These are phyloP conservation scores for Coemansia sp. DNA, from an alignment of 192 early-diverging fungal species.

Conservation along the genomic window DNA sequence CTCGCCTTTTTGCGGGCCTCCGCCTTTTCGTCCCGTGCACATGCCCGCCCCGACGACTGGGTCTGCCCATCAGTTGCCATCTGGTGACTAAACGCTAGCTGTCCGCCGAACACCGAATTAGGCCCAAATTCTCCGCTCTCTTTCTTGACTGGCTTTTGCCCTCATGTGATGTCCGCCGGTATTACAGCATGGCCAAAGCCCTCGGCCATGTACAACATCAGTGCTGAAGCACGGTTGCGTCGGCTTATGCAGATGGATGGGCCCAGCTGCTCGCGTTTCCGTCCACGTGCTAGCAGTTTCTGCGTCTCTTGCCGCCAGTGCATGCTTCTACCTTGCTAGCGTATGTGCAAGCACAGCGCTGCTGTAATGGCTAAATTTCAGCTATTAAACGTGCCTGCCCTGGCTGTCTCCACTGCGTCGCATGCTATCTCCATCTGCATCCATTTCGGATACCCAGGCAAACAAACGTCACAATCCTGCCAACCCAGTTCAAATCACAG, in stretches of 20 bases:
- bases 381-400: background rate
- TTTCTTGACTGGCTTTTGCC: background rate
- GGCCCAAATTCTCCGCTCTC: slow-evolving; percentile 1
- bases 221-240: slow-evolving; percentile 2
- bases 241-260: background rate
- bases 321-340: background rate
- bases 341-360: background rate
- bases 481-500: no score
- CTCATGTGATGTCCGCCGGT: slow-evolving; percentile 9
- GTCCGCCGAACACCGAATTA: background rate
- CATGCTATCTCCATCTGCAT: background rate
- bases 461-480: background rate
- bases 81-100: slow-evolving; percentile 9
- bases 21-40: slow-evolving; percentile 8
- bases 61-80: slow-evolving; percentile 6
- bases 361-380: background rate
- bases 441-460: background rate
- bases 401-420: background rate
- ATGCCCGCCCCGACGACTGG: background rate
- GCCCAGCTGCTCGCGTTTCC: background rate
- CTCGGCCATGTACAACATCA: slow-evolving; percentile 6
- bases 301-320: background rate
- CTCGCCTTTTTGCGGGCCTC: slow-evolving; percentile 8
- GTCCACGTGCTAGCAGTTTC: slow-evolving; percentile 2
- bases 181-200: background rate